Evolutionary conservation across 2,329 filamentous ascomycete genomes (phyloP), one percentile per base, ranked within the genome.

Genomic region (Xylariaceae sp.): DNA sequence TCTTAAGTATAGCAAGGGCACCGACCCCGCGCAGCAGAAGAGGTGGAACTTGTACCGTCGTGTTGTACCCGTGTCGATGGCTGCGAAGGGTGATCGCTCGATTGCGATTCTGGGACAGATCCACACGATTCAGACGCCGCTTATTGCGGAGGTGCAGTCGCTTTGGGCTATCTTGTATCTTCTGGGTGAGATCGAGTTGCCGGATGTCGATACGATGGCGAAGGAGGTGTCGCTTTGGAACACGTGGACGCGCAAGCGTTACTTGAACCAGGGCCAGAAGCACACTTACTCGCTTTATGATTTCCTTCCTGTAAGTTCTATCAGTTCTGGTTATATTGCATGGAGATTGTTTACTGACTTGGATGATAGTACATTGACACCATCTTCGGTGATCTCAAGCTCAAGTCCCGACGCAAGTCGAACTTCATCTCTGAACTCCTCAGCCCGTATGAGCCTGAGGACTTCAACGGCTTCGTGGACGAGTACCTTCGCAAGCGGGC

Each of bases 161-260:
- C 61, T 74, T 23, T 74, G 71, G 71, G 69, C 62, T 1, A 64
- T 71, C 51, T 44, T 65, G 4, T 74, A 69, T 51, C 58, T 74
- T 5, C 64, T 69, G 6, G 72, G 70, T 7, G 58, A 68, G 47
- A 35, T 72, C 15, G 63, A 69, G 11, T 55, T 73, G n/a, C 73
- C 72, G 4, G 55, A 60, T n/a, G 56, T 63, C 4, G 62, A 67
- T 8, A 61, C 61, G 2, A 73, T 73, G 71, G 66, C 58, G 2
- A 56, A 59, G 34, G 72, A 73, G 56, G 66, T 72, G 15, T 65
- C 72, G 2, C 61, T 64, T 13, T 73, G 66, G 67, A 73, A 73
- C 56, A 68, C 67, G 0, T 75, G 73, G 73, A 72, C 68, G 1
- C 61, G 68, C 1, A 70, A 68, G 64, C 59, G 71, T 7, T 73